Percentiles rank a stretch among this genome's conserved stretches.
phyloP scores from a whole-genome alignment of 768 basidiomycete species.

The Steccherinum ochraceum region DNA sequence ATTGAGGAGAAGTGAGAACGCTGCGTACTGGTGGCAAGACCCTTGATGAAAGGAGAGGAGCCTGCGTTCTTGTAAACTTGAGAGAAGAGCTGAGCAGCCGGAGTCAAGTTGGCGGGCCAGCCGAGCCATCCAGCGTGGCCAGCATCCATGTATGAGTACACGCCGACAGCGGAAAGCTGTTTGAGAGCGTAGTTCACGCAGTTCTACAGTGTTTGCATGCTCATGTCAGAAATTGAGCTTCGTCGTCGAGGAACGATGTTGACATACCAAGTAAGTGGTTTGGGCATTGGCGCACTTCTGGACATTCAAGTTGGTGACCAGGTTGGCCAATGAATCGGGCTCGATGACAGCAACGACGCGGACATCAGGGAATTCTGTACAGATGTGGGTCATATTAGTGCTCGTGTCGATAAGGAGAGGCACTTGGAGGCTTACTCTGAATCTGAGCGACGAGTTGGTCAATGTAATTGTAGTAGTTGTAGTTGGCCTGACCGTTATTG shows the following conservation, averaged over 20 bases:
- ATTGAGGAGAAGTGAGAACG: background rate
- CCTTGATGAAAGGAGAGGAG: conserved; percentile 51
- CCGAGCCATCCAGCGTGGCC: conserved; percentile 62
- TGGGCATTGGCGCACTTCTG: conserved; percentile 49
- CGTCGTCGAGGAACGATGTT: background rate
- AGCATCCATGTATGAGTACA: conserved; percentile 59
- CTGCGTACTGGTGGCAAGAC: conserved; percentile 48
- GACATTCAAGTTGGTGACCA: conserved; percentile 62
- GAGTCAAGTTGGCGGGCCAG: conserved; percentile 57
- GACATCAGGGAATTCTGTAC: conserved; percentile 46
- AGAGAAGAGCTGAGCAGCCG: conserved; percentile 51
- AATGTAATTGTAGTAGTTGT: conserved; percentile 52
- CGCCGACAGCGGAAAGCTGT: conserved; percentile 47
- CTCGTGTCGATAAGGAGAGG: too few species aligned
- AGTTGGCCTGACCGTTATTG: conserved; percentile 39
- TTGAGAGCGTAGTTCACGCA: conserved; percentile 51
- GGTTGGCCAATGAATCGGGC: conserved; percentile 62
- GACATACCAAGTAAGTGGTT: conserved; percentile 40
- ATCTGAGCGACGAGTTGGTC: conserved; percentile 55
- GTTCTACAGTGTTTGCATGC: conserved; percentile 20
- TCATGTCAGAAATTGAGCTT: background rate
- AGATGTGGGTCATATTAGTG: too few species aligned
- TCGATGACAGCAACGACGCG: conserved; percentile 61
- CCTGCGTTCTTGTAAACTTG: conserved; percentile 45
- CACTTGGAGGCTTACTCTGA: conserved; percentile 29